These are phyloP conservation scores for Triglochin maritima DNA, from an alignment of 106 monocot species.

Conservation along the genomic window DNA sequence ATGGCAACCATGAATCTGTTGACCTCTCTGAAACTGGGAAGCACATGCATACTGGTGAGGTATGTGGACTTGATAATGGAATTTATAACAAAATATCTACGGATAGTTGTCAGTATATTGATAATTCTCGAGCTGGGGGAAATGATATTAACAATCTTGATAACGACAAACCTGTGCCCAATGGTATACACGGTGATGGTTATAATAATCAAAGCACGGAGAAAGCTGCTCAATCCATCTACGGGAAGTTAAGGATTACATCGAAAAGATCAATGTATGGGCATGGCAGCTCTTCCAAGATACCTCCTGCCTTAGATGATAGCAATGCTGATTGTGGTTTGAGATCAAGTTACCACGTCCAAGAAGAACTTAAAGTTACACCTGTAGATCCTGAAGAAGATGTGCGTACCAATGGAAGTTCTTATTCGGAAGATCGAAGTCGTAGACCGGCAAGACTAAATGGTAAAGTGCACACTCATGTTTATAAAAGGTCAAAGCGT, in stretches of 20 bases:
- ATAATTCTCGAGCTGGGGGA: background rate
- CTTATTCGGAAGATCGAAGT: conserved; percentile 22
- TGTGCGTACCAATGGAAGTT: conserved; percentile 32
- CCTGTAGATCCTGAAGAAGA: conserved; percentile 21
- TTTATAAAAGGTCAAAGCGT: conserved; percentile 53
- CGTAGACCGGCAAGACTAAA: conserved; percentile 19
- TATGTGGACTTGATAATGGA: too few relatives aligned
- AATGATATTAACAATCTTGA: background rate
- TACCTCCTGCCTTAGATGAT: conserved; percentile 25
- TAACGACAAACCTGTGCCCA: too few relatives aligned
- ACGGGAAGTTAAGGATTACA: conserved; percentile 53
- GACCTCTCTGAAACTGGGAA: too few relatives aligned
- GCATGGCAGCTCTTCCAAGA: conserved; percentile 17
- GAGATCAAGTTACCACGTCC: conserved; percentile 2
- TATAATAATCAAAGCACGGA: too few relatives aligned
- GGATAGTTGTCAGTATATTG: background rate
- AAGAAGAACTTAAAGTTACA: conserved; percentile 1
- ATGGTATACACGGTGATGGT: too few relatives aligned
- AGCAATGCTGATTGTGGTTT: conserved; percentile 27
- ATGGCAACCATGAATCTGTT: too few relatives aligned
- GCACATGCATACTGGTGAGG: too few relatives aligned
- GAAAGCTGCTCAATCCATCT: conserved; percentile 15
- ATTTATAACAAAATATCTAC: too few relatives aligned
- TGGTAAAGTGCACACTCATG: conserved; percentile 7
- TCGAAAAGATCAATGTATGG: conserved; percentile 37